Base-by-base conservation (phyloP, 2,329 filamentous ascomycete species). In the Xylariaceae sp. region DNA sequence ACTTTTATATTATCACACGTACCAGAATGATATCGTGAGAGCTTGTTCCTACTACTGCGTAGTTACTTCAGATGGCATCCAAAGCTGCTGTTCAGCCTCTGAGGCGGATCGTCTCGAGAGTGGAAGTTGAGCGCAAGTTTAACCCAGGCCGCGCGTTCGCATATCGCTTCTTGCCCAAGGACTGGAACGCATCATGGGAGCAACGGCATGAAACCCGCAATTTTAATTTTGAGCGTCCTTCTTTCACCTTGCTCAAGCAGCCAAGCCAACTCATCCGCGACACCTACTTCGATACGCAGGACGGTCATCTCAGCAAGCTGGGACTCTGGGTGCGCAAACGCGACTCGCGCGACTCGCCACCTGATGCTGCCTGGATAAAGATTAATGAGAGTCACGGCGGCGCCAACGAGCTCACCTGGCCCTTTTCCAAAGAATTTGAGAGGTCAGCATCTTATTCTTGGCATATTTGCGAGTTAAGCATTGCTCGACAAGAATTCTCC, bases 121-220 rank as follows among this genome's bases (percentile, higher is more conserved):
- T 62, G 19, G 60, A 62, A 51, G 58, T 62, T 26, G 60, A 61
- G 43, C 60, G 58, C 47, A 61, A 61, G 47, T 62, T 62, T 47
- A 61, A 58, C 42, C 58, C 43, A 1, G 56, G 58, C 12, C 53
- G 53, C 2, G 55, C 50, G n/a, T 61, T 62, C 47, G 35, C 42
- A 11, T 58, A 55, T 37, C 26, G 43, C n/a, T 57, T 54, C 45
- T 34, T 52, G 19, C 37, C 30, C 44, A 26, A 41, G 0, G 35
- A 40, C 27, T 19, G 11, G 12, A 4, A 44, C 12, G 40, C 8
- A 27, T 26, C 19, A 4, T 31, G 43, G 49, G 19, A 37, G 26
- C 32, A 37, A 32, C 4, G 5, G 9, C 29, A 12, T 27, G 4
- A 9, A 37, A 27, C 39, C 7, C 9, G n/a, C 48, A 50, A 37